phyloP scores from a whole-genome alignment of 805 yeast species.

The Dipodascopsis uninucleata region DNA sequence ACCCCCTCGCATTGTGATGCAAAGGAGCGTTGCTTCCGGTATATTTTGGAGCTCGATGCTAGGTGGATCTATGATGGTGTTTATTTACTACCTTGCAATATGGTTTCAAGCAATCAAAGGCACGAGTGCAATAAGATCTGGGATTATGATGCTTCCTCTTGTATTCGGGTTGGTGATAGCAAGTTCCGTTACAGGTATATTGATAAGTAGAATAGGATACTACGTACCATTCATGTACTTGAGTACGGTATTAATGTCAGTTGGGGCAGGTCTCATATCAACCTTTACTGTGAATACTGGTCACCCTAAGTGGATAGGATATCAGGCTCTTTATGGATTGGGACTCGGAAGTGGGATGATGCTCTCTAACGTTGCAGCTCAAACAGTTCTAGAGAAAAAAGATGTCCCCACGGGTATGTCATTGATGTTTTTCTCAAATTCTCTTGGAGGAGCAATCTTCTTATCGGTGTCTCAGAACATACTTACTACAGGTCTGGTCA shows the following conservation, averaged over 20 bases:
- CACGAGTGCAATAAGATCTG: conserved; percentile 39
- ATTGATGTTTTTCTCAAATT: conserved; percentile 4
- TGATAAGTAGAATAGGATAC: conserved; percentile 42
- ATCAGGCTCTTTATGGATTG: conserved; percentile 47
- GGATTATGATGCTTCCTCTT: conserved; percentile 44
- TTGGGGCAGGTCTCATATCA: conserved; percentile 46
- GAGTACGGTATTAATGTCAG: conserved; percentile 39
- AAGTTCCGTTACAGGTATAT: conserved; percentile 45
- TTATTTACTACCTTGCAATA: conserved; percentile 47
- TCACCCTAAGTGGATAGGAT: conserved; percentile 42
- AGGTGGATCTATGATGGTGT: conserved; percentile 48
- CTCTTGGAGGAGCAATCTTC: conserved; percentile 11
- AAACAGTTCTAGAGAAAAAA: conserved; percentile 8
- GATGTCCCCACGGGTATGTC: conserved; percentile 15
- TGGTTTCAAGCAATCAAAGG: conserved; percentile 48
- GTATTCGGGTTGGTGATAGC: conserved; percentile 44
- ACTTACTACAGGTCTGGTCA: conserved; percentile 3
- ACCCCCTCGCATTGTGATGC: conserved; percentile 45
- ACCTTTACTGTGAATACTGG: conserved; percentile 43
- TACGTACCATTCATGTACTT: conserved; percentile 42
- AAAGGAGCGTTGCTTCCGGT: conserved; percentile 38
- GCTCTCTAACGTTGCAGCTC: conserved; percentile 8
- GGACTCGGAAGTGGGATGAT: conserved; percentile 42
- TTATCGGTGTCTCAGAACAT: conserved; percentile 10
- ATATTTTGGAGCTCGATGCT: conserved; percentile 43